A percentile compares a stretch with the other conserved stretches of the same genome.
These are phyloP conservation scores for Volvariella surrecta DNA, from an alignment of 1,284 basidiomycete genomes.

Conservation along the genomic window DNA sequence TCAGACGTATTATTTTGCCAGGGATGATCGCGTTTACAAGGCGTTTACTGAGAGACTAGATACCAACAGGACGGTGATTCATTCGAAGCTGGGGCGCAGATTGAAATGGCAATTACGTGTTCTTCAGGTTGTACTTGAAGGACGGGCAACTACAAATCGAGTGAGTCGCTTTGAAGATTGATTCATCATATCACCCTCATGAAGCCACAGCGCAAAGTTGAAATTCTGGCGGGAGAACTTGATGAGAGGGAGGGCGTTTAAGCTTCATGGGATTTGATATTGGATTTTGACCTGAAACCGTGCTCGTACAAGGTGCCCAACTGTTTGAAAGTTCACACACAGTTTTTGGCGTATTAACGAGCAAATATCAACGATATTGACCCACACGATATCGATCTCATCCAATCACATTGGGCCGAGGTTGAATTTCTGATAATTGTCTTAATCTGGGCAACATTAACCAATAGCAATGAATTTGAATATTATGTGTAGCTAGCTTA, in stretches of 20 bases:
- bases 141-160: conserved; percentile 51
- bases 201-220: conserved; percentile 52
- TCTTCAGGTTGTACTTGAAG: conserved; percentile 53
- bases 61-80: conserved; percentile 40
- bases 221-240: conserved; percentile 47
- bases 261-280: conserved; percentile 9
- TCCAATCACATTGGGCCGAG: not conserved
- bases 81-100: conserved; percentile 38
- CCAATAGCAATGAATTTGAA: not conserved
- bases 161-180: conserved; percentile 30
- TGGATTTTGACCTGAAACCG: not conserved
- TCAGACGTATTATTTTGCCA: conserved; percentile 77
- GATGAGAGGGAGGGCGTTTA: conserved; percentile 51
- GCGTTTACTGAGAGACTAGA: conserved; percentile 58
- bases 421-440: no score
- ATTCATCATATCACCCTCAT: not conserved
- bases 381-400: not conserved
- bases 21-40: conserved; percentile 71
- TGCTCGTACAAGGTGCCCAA: conserved; percentile 80
- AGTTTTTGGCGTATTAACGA: conserved; percentile 75
- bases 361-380: conserved; percentile 36
- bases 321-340: conserved; percentile 54
- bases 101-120: conserved; percentile 66
- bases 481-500: no score
- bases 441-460: conserved; percentile 4